Evolutionary conservation across 768 basidiomycete genomes (phyloP).

Genomic region (Naganishia kalamii): DNA sequence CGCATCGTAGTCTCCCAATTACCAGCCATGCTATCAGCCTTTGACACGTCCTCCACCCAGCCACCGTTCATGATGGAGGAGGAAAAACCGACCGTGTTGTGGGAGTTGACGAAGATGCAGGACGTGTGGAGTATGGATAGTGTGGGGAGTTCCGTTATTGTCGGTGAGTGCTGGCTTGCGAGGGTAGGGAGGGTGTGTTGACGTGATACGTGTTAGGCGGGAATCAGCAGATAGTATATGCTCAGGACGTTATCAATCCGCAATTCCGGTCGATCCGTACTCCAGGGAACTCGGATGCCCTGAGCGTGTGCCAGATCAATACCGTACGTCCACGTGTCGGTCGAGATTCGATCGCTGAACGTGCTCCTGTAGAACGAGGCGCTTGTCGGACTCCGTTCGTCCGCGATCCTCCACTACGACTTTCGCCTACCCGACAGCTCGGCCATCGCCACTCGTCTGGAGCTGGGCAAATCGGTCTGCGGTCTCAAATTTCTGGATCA

Average conservation of each 20-base stretch:
- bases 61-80: background rate
- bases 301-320: constrained; percentile 18
- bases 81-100: constrained; percentile 12
- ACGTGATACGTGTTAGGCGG: background rate
- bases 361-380: constrained; percentile 13
- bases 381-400: constrained; percentile 18
- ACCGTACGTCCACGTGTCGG: background rate
- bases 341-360: background rate
- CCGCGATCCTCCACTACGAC: constrained; percentile 15
- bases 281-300: constrained; percentile 8
- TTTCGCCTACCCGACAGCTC: constrained; percentile 6
- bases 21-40: constrained; percentile 6
- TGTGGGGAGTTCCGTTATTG: background rate
- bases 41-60: background rate
- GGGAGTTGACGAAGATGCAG: constrained; percentile 18
- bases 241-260: constrained; percentile 7
- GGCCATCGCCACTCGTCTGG: background rate
- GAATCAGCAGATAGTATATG: constrained; percentile 6
- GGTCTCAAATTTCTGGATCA: constrained; percentile 7
- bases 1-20: constrained; percentile 20
- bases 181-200: background rate
- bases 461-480: constrained; percentile 2
- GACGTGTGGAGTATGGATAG: constrained; percentile 19
- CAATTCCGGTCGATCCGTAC: constrained; percentile 9
- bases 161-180: constrained; percentile 3